Conservation (phyloP, 2,329 filamentous ascomycete genomes). For the Madurella mycetomatis region DNA sequence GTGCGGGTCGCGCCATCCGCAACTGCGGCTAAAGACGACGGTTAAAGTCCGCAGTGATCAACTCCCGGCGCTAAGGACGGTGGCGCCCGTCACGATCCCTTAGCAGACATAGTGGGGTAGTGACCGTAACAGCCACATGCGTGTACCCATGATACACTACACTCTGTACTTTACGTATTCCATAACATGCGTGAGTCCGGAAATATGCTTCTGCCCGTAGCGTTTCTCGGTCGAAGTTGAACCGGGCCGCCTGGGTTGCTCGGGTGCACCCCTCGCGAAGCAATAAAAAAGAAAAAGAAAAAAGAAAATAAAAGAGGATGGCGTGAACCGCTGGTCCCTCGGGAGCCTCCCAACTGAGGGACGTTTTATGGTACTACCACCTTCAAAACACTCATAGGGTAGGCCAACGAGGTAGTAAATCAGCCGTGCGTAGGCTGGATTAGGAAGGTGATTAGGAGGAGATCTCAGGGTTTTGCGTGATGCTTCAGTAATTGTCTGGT, state of each 20-base stretch:
- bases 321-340: too few relatives aligned
- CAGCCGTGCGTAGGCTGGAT: not conserved
- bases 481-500: not conserved
- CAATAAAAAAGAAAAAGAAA: too few relatives aligned
- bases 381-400: not conserved
- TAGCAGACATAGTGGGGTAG: not conserved
- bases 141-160: too few relatives aligned
- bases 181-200: too few relatives aligned
- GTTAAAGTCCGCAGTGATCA: constrained; percentile 12
- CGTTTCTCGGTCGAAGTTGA: too few relatives aligned
- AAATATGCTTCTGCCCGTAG: too few relatives aligned
- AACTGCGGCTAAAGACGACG: constrained; percentile 14
- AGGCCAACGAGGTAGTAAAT: not conserved
- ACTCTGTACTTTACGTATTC: too few relatives aligned
- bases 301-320: too few relatives aligned
- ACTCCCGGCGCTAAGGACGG: constrained; percentile 17
- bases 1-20: not conserved
- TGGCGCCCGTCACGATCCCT: not conserved
- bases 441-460: constrained; percentile 7
- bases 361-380: not conserved
- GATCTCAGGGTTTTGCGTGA: not conserved
- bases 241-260: too few relatives aligned
- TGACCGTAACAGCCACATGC: too few relatives aligned
- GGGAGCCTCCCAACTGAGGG: not conserved
- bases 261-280: too few relatives aligned